Percentiles rank a stretch among this genome's conserved stretches.
Evolutionary conservation across 129 eudicot genomes (phyloP).

Genomic region (Lactuca sativa): DNA sequence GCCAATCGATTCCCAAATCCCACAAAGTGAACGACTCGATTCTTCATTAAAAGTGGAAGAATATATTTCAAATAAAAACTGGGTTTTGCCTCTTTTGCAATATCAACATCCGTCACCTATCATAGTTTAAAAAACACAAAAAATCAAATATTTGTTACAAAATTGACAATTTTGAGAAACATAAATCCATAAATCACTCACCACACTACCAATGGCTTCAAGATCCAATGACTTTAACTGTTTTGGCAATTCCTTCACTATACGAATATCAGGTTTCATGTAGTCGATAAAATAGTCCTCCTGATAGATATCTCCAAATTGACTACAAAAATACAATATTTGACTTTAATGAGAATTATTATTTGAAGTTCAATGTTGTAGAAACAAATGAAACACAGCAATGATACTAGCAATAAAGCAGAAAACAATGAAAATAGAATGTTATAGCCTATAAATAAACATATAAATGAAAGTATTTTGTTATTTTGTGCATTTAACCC

Average conservation of each 20-base stretch:
- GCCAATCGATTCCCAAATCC: constrained; percentile 99
- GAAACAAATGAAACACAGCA: too few species aligned
- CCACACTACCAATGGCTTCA: constrained; percentile 97
- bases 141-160: neutral
- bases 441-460: too few species aligned
- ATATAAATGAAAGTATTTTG: too few species aligned
- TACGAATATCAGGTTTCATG: constrained; percentile 82
- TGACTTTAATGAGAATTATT: constrained; percentile 11
- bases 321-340: constrained; percentile 64
- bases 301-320: constrained; percentile 96
- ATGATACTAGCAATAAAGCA: too few species aligned
- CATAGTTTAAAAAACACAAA: constrained; percentile 12
- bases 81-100: constrained; percentile 93
- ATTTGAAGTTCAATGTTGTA: too few species aligned
- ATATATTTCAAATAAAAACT: constrained; percentile 78
- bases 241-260: constrained; percentile 89
- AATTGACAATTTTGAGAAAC: neutral
- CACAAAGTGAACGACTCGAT: constrained; percentile 83
- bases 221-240: constrained; percentile 77
- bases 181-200: constrained; percentile 38
- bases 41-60: constrained; percentile 76
- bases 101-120: constrained; percentile 82
- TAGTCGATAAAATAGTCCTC: constrained; percentile 90
- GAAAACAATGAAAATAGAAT: too few species aligned
- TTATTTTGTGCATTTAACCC: too few species aligned